Evolutionary conservation across 345 rosid genomes (phyloP).

Genomic region (Eucalyptus dawsonii): DNA sequence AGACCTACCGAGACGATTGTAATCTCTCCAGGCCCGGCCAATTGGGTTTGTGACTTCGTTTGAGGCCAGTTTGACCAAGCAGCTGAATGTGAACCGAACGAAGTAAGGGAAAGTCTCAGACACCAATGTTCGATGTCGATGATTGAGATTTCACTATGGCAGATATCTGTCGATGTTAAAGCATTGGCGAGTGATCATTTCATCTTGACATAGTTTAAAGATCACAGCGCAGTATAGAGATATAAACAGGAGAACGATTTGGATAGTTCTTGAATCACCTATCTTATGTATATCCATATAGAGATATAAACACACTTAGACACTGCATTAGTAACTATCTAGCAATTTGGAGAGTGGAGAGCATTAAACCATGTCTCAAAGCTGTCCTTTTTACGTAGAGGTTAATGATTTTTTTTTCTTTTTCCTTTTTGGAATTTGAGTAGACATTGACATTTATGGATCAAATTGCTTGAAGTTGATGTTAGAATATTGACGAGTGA

Average conservation of each 20-base stretch:
- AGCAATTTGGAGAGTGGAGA: too few relatives aligned
- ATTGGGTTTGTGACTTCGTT: neutral
- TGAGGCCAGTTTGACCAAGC: neutral
- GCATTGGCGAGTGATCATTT: neutral
- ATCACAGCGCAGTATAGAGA: rapidly evolving
- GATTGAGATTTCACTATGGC: neutral
- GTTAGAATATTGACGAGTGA: neutral
- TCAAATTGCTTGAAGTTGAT: neutral
- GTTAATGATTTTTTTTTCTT: too few relatives aligned
- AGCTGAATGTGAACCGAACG: neutral
- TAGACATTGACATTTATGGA: too few relatives aligned
- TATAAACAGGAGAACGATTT: too few relatives aligned
- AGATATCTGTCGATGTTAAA: neutral
- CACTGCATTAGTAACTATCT: too few relatives aligned
- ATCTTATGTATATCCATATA: rapidly evolving
- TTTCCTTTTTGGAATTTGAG: too few relatives aligned
- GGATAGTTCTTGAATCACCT: too few relatives aligned
- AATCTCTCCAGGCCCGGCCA: neutral
- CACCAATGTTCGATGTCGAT: neutral
- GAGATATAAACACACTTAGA: too few relatives aligned
- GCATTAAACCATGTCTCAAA: too few relatives aligned
- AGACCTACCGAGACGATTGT: neutral
- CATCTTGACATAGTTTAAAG: neutral
- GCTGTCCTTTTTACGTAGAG: too few relatives aligned
- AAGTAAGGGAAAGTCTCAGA: neutral